These are phyloP conservation scores for Malus asiatica DNA, from an alignment of 306 rosid genomes.

Conservation along the genomic window DNA sequence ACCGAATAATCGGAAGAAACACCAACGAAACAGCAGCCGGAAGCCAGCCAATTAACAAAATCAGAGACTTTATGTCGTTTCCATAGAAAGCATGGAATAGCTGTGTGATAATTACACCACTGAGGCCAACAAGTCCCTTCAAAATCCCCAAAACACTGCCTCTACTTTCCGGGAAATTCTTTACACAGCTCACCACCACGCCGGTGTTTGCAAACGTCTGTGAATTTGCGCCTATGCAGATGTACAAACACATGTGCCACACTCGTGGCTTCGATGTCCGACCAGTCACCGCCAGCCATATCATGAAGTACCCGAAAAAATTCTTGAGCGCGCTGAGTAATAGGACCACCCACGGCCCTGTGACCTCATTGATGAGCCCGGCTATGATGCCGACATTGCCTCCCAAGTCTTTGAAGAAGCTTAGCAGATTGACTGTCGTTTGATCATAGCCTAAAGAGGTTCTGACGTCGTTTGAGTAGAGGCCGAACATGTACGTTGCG, in stretches of 20 bases:
- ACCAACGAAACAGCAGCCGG: constrained; percentile 41
- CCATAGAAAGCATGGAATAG: constrained; percentile 50
- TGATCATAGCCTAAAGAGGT: constrained; percentile 60
- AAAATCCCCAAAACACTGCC: constrained; percentile 63
- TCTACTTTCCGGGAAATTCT: constrained; percentile 55
- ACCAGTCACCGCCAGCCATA: constrained; percentile 56
- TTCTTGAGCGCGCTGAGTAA: constrained; percentile 47
- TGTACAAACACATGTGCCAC: constrained; percentile 76
- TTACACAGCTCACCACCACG: constrained; percentile 52
- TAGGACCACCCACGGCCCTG: constrained; percentile 59
- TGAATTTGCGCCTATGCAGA: constrained; percentile 65
- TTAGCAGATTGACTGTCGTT: constrained; percentile 53
- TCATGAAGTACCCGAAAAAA: constrained; percentile 70
- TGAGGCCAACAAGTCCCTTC: constrained; percentile 58
- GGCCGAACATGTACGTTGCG: constrained; percentile 53
- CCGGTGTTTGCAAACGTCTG: constrained; percentile 59
- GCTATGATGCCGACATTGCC: constrained; percentile 45
- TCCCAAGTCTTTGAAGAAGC: constrained; percentile 78
- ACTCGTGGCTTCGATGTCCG: constrained; percentile 31
- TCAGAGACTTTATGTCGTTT: constrained; percentile 29
- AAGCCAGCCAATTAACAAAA: constrained; percentile 54
- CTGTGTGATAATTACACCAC: constrained; percentile 61
- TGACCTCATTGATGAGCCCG: constrained; percentile 55
- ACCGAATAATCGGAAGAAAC: constrained; percentile 40
- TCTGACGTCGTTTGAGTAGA: constrained; percentile 51